phyloP scores from a whole-genome alignment of 2,329 filamentous ascomycete species.

The Alternaria consortialis region DNA sequence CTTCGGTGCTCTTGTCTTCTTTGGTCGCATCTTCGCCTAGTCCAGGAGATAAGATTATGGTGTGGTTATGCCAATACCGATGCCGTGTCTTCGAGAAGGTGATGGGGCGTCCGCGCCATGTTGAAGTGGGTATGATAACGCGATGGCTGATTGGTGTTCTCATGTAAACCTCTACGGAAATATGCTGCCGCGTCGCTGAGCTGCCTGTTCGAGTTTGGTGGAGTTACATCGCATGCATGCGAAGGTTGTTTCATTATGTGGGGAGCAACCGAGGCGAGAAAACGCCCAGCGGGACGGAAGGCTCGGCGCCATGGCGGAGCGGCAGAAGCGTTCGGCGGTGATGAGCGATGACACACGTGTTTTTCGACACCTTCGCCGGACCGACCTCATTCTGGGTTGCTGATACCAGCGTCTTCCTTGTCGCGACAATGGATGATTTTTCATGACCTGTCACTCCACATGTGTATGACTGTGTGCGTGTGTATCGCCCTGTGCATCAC shows the following conservation, averaged over 20 bases:
- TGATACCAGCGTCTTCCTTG: background rate
- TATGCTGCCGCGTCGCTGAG: conserved; percentile 12
- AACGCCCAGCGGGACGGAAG: conserved; percentile 20
- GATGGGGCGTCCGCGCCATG: background rate
- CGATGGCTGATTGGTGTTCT: background rate
- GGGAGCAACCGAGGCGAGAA: conserved; percentile 17
- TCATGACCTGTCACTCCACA: background rate
- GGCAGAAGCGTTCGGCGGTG: conserved; percentile 11
- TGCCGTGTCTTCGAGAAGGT: conserved; percentile 5
- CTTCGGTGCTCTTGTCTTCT: conserved; percentile 15
- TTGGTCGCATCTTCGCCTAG: background rate
- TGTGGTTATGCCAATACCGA: background rate
- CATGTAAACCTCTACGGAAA: background rate
- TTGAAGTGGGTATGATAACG: background rate
- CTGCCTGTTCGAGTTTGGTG: conserved; percentile 30
- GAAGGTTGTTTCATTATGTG: conserved; percentile 16
- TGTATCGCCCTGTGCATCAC: background rate
- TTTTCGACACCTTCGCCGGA: background rate
- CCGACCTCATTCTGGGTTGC: background rate
- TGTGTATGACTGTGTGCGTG: background rate
- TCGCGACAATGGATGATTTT: background rate
- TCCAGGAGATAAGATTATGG: conserved; percentile 5
- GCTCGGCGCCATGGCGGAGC: conserved; percentile 25
- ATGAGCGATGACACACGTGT: background rate
- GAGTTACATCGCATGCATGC: conserved; percentile 9